A percentile compares a stretch with the other conserved stretches of the same genome.
Evolutionary conservation across 2,329 filamentous ascomycete species (phyloP).

Genomic region (Colletotrichum sp.): DNA sequence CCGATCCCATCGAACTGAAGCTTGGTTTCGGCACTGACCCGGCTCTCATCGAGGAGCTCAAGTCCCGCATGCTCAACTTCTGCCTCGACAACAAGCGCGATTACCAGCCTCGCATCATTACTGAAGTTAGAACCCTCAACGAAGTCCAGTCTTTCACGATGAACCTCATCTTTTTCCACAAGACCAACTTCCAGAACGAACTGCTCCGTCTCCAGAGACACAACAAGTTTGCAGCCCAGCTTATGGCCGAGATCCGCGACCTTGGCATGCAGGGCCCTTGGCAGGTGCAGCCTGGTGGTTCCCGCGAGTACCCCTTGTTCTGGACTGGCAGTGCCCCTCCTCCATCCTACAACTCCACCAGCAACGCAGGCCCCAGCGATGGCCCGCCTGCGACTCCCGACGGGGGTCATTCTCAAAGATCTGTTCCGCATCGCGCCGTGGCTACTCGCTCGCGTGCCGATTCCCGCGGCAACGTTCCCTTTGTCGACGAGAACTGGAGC

Average conservation of each 20-base stretch:
- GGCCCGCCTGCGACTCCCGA: slow-evolving; percentile 17
- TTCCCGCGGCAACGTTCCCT: slow-evolving; percentile 21
- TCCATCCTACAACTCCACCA: slow-evolving; percentile 36
- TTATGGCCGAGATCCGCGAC: slow-evolving; percentile 86
- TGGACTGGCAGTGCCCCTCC: slow-evolving; percentile 43
- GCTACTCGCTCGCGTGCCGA: slow-evolving; percentile 23
- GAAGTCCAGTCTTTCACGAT: slow-evolving; percentile 86
- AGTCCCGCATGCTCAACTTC: slow-evolving; percentile 81
- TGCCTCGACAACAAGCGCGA: slow-evolving; percentile 87
- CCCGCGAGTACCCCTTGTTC: slow-evolving; percentile 71
- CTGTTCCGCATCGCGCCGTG: slow-evolving; percentile 28
- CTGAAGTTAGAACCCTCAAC: slow-evolving; percentile 79
- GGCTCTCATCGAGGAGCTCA: slow-evolving; percentile 82
- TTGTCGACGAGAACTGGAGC: slow-evolving; percentile 35
- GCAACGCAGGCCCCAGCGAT: slow-evolving; percentile 19
- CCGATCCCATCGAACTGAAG: slow-evolving; percentile 82
- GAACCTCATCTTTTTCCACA: slow-evolving; percentile 97
- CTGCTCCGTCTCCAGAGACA: slow-evolving; percentile 85
- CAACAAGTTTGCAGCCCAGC: slow-evolving; percentile 91
- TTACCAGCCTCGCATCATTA: slow-evolving; percentile 85
- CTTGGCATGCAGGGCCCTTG: slow-evolving; percentile 83
- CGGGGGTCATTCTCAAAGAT: slow-evolving; percentile 24
- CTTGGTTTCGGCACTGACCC: slow-evolving; percentile 89
- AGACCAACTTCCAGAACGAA: slow-evolving; percentile 96
- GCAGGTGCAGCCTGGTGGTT: slow-evolving; percentile 67